Base-by-base conservation (phyloP, 768 basidiomycete species). In the Tulasnella sp. region DNA sequence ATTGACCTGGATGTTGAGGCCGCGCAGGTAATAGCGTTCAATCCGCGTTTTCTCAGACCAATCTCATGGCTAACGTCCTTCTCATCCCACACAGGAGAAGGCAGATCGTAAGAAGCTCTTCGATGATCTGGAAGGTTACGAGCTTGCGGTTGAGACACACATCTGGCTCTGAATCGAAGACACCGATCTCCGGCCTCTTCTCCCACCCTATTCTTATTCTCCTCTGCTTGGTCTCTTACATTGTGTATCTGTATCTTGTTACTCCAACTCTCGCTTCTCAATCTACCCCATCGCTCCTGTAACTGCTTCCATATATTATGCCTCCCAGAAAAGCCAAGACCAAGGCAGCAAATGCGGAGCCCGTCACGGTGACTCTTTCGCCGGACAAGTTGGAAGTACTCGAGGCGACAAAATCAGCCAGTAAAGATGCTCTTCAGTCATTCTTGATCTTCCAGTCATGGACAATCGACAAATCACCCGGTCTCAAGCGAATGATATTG, bases 391-490 rank as follows among this genome's bases (percentile, higher is more conserved):
- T 59, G 10, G 43, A 32, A 24, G 58, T 21, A 4, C 58, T 59
- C 23, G 58, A 59, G 42, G 45, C 45, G 11, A 38, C 47, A 10
- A 59, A 59, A 59, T 8, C 32, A 19, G 19, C 29, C 7, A 41
- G 27, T 11, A 50, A 32, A 19, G 58, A 59, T 23, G 32, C 58
- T 34, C 48, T 59, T 9, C 24, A 47, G 48, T 49, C 47, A 2
- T 47, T 32, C 30, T 4, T 50, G 23, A 13, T 59, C 49, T 59
- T 59, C 34, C 58, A 59, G 21, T 49, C 58, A 9, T 59, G 58
- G 58, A 30, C 48, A 9, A 50, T 59, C 13, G 50, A 59, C 50
- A 59, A 59, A 50, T 51, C 58, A 24, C 58, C 58, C 11, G 58
- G 58, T 49, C 42, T 13, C 17, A 59, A 51, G n/a, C 32, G 58